Conservation (phyloP, 306 rosid genomes). For the Quercus cerris region DNA sequence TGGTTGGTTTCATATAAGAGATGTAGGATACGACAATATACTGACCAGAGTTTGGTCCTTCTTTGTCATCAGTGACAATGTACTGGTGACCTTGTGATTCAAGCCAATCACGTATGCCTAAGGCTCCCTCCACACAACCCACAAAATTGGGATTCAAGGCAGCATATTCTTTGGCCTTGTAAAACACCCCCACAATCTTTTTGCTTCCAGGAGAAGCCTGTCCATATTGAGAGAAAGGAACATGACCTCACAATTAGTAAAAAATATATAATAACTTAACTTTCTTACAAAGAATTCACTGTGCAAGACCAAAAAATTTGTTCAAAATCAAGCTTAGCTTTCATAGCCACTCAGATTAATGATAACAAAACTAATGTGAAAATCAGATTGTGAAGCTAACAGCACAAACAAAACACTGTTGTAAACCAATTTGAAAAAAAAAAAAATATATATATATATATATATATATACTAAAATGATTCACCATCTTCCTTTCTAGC, state of each 20-base stretch:
- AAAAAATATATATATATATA: too few species aligned
- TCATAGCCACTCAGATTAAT: not conserved
- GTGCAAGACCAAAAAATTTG: not conserved
- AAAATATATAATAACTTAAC: too few species aligned
- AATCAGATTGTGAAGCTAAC: too few species aligned
- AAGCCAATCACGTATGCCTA: constrained; percentile 88
- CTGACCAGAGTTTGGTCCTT: constrained; percentile 77
- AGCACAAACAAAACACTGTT: too few species aligned
- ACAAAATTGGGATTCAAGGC: constrained; percentile 79
- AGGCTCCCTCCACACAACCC: constrained; percentile 83
- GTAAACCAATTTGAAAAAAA: too few species aligned
- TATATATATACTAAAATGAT: too few species aligned
- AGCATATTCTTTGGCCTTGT: constrained; percentile 86
- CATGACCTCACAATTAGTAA: not conserved
- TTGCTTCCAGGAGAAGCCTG: constrained; percentile 77
- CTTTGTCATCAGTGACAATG: constrained; percentile 94
- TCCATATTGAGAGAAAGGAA: constrained; percentile 14
- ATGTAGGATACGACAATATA: not conserved
- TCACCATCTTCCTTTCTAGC: too few species aligned
- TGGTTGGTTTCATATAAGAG: not conserved
- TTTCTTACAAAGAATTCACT: too few species aligned
- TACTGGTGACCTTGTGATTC: constrained; percentile 91
- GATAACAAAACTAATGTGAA: too few species aligned
- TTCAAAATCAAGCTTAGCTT: not conserved
- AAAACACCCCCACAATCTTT: constrained; percentile 95